These are phyloP conservation scores for Ophiostoma montium DNA, from an alignment of 2,329 filamentous ascomycete species.

Conservation along the genomic window DNA sequence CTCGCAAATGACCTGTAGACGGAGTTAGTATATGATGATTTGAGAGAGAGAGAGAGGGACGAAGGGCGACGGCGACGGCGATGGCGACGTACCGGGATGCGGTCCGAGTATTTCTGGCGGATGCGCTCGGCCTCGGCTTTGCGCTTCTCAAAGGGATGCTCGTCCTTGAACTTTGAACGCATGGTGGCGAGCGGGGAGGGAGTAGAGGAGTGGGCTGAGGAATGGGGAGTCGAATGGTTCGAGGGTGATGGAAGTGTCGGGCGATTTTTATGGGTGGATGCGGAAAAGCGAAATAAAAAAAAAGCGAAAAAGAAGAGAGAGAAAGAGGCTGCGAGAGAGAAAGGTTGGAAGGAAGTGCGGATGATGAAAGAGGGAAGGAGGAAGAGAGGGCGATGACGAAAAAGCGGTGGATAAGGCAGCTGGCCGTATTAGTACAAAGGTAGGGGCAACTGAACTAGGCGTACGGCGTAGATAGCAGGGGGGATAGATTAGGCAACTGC, in stretches of 20 bases:
- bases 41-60: background rate
- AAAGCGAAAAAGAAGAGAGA: background rate
- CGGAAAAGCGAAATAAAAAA: background rate
- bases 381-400: background rate
- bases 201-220: constrained; percentile 1
- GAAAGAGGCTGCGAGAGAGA: background rate
- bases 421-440: background rate
- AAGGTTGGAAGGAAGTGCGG: background rate
- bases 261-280: background rate
- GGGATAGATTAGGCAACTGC: constrained; percentile 1
- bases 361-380: background rate
- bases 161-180: constrained; percentile 99
- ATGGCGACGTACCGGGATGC: constrained; percentile 73
- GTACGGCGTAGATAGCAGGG: background rate
- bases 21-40: constrained; percentile 2
- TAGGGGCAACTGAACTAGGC: background rate
- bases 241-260: background rate
- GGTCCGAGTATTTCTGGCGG: constrained; percentile 96
- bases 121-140: constrained; percentile 99
- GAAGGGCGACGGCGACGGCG: too few relatives aligned
- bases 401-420: constrained; percentile 3
- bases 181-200: constrained; percentile 56
- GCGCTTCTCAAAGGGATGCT: constrained; percentile 99
- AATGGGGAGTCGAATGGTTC: background rate
- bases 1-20: constrained; percentile 82